Conservation (phyloP, 2,329 filamentous ascomycete species). For the Xenosphaeropsis pyriputrescens region DNA sequence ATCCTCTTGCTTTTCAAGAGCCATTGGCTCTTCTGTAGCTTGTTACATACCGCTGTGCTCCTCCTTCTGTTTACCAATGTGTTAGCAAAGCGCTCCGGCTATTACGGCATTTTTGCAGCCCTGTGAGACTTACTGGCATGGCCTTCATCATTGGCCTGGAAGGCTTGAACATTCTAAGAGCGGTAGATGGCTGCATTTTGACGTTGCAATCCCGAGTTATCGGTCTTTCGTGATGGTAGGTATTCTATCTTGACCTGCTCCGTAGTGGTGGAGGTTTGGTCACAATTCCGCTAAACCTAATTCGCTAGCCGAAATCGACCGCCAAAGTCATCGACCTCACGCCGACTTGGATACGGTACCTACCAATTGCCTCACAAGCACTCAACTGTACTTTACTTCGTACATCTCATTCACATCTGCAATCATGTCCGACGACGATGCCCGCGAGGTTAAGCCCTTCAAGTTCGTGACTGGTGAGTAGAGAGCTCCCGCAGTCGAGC, state of each 20-base stretch:
- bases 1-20: slow-evolving; percentile 7
- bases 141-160: slow-evolving; percentile 54
- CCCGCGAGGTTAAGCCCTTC: slow-evolving; percentile 96
- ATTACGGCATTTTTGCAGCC: too few relatives aligned
- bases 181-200: slow-evolving; percentile 33
- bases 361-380: slow-evolving; percentile 3
- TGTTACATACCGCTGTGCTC: slow-evolving; percentile 48
- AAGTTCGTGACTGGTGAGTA: slow-evolving; percentile 97
- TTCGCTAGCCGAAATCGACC: slow-evolving; percentile 14
- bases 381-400: not conserved
- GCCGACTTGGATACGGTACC: slow-evolving; percentile 2
- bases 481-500: slow-evolving; percentile 6
- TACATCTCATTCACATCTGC: slow-evolving; percentile 16
- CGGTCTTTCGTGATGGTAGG: slow-evolving; percentile 10
- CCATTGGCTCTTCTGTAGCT: slow-evolving; percentile 1
- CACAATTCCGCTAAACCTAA: slow-evolving; percentile 15
- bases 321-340: slow-evolving; percentile 8
- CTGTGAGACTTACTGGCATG: slow-evolving; percentile 48
- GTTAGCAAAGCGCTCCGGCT: too few relatives aligned
- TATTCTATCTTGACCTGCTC: slow-evolving; percentile 5
- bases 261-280: not conserved
- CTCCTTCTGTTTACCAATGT: slow-evolving; percentile 34
- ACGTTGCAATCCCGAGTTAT: slow-evolving; percentile 4
- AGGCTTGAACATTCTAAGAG: slow-evolving; percentile 53
- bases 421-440: slow-evolving; percentile 77